Conservation (phyloP, 139 green algal species). For the Pleodorina starrii region DNA sequence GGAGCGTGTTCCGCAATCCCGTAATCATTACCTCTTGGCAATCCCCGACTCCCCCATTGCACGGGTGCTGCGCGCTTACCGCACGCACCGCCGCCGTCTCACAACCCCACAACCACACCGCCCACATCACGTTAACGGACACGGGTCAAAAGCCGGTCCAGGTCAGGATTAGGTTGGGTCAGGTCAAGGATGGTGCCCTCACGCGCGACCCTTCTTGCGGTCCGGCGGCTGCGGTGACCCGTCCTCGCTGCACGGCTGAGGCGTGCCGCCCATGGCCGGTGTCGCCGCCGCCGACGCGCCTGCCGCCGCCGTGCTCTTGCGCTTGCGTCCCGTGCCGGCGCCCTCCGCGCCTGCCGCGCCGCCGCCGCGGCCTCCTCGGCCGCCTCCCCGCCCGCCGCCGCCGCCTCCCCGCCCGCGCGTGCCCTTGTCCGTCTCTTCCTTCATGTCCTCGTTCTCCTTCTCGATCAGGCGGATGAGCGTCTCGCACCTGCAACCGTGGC, state of each 20-base stretch:
- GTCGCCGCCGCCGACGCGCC: constrained; percentile 17
- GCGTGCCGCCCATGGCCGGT: constrained; percentile 22
- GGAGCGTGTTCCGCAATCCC: no score
- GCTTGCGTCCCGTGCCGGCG: constrained; percentile 34
- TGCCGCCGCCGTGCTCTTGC: constrained; percentile 27
- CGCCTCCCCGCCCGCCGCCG: neutral
- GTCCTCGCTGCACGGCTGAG: constrained; percentile 37
- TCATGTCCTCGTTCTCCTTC: constrained; percentile 73
- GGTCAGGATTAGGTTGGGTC: no score
- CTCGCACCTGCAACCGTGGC: constrained; percentile 77
- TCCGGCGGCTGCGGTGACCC: constrained; percentile 44
- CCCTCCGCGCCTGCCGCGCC: neutral
- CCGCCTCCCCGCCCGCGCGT: neutral
- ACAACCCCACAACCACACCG: no score
- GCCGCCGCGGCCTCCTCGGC: neutral
- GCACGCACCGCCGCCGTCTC: no score
- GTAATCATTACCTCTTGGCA: no score
- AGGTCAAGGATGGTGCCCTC: no score
- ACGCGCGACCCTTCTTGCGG: constrained; percentile 44
- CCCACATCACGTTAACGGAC: no score
- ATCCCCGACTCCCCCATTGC: no score
- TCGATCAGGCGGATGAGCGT: constrained; percentile 98
- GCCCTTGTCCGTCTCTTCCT: constrained; percentile 15
- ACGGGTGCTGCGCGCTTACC: no score
- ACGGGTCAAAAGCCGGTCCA: no score